These are phyloP conservation scores for Exserohilum rostratum DNA, from an alignment of 2,329 filamentous ascomycete genomes.

Conservation along the genomic window DNA sequence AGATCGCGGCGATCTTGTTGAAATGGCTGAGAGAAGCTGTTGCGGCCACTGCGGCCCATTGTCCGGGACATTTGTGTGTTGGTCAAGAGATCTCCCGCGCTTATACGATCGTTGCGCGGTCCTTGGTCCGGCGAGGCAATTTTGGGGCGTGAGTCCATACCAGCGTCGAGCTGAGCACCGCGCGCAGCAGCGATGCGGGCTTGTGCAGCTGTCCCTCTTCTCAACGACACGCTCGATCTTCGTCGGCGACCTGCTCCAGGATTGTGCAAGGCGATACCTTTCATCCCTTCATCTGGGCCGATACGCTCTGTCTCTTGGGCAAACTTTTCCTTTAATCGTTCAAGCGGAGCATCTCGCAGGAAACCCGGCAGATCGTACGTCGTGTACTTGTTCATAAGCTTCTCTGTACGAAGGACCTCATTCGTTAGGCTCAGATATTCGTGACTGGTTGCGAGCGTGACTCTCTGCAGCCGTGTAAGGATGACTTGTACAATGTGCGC, in stretches of 20 bases:
- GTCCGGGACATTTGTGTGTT: conserved; percentile 74
- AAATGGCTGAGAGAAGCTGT: conserved; percentile 57
- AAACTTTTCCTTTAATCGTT: conserved; percentile 92
- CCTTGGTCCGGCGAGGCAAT: conserved; percentile 34
- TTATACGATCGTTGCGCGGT: conserved; percentile 41
- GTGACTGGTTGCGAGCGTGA: conserved; percentile 93
- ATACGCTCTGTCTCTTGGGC: conserved; percentile 80
- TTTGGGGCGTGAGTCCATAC: conserved; percentile 25
- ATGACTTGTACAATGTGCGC: conserved; percentile 98
- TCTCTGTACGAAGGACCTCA: conserved; percentile 91
- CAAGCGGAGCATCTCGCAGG: conserved; percentile 79
- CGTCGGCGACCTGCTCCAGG: conserved; percentile 68
- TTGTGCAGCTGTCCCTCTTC: conserved; percentile 80
- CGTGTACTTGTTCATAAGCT: conserved; percentile 91
- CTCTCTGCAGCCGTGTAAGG: conserved; percentile 87
- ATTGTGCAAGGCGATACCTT: conserved; percentile 96
- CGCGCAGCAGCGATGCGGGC: conserved; percentile 62
- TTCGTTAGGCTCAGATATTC: conserved; percentile 90
- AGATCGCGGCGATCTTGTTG: conserved; percentile 51
- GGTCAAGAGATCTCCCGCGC: conserved; percentile 74
- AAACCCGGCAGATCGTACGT: conserved; percentile 90
- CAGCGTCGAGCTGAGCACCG: conserved; percentile 38
- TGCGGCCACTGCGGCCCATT: conserved; percentile 56
- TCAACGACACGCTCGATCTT: conserved; percentile 70
- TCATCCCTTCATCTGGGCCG: conserved; percentile 78